phyloP scores from a whole-genome alignment of 1,284 basidiomycete species.

The Porodaedalea pini region DNA sequence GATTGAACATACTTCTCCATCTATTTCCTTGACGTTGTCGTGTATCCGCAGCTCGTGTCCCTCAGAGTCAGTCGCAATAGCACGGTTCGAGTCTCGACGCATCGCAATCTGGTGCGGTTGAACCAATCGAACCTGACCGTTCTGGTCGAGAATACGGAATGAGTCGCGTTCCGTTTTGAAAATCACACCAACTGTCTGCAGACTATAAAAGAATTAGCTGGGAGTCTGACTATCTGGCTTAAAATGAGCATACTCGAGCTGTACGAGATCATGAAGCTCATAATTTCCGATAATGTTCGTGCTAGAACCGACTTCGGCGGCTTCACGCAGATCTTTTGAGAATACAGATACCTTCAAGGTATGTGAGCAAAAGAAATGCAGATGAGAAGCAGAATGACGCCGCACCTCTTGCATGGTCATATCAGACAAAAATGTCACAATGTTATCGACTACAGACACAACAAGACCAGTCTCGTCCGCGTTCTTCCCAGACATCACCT shows the following conservation, averaged over 20 bases:
- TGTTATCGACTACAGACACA: slow-evolving; percentile 85
- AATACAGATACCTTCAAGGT: slow-evolving; percentile 82
- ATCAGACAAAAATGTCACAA: slow-evolving; percentile 97
- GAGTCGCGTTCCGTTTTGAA: slow-evolving; percentile 96
- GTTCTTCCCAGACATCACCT: slow-evolving; percentile 95
- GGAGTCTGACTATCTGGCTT: not conserved
- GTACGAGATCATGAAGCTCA: slow-evolving; percentile 94
- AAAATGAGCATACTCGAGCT: slow-evolving; percentile 76
- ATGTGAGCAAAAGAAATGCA: slow-evolving; percentile 1
- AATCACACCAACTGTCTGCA: slow-evolving; percentile 93
- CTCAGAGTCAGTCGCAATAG: slow-evolving; percentile 88
- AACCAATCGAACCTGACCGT: slow-evolving; percentile 85
- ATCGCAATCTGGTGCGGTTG: slow-evolving; percentile 94
- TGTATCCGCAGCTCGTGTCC: slow-evolving; percentile 81
- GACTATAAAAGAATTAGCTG: slow-evolving; percentile 41
- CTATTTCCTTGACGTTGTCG: slow-evolving; percentile 92
- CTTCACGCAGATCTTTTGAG: slow-evolving; percentile 95
- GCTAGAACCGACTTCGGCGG: slow-evolving; percentile 91
- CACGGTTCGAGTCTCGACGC: slow-evolving; percentile 77
- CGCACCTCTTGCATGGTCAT: slow-evolving; percentile 89
- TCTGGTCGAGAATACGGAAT: slow-evolving; percentile 95
- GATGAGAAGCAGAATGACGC: slow-evolving; percentile 13
- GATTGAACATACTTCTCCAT: slow-evolving; percentile 65
- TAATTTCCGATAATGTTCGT: slow-evolving; percentile 90
- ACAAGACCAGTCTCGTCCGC: slow-evolving; percentile 95